These are phyloP conservation scores for Begonia fuchsioides DNA, from an alignment of 306 rosid species.

Conservation along the genomic window DNA sequence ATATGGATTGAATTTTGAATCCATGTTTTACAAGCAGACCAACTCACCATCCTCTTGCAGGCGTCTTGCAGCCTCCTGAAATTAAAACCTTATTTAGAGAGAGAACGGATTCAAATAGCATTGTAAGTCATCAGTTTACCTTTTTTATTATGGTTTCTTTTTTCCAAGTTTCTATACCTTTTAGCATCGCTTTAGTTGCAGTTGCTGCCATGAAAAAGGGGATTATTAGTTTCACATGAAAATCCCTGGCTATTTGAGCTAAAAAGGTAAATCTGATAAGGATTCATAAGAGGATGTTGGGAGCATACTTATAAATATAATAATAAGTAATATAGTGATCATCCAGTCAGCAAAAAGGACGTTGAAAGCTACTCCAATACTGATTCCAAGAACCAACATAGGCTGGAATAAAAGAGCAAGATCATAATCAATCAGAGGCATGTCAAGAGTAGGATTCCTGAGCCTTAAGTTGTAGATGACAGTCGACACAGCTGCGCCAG, in stretches of 20 bases:
- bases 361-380: slow-evolving; percentile 64
- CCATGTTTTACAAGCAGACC: not conserved
- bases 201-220: slow-evolving; percentile 28
- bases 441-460: slow-evolving; percentile 56
- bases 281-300: no score
- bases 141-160: slow-evolving; percentile 60
- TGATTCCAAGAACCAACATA: slow-evolving; percentile 78
- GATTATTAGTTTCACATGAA: no score
- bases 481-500: slow-evolving; percentile 61
- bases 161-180: slow-evolving; percentile 70
- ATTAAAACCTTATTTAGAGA: not conserved
- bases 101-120: no score
- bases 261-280: no score
- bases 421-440: slow-evolving; percentile 72
- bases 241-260: no score
- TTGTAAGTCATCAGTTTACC: slow-evolving; percentile 12
- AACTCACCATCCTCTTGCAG: slow-evolving; percentile 45
- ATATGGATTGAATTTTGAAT: no score
- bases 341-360: slow-evolving; percentile 78
- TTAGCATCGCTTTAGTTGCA: slow-evolving; percentile 54
- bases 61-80: slow-evolving; percentile 44
- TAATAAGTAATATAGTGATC: slow-evolving; percentile 50
- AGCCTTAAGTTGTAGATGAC: slow-evolving; percentile 55
- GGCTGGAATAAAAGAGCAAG: slow-evolving; percentile 71
- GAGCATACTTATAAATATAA: slow-evolving; percentile 47